Percentiles rank a stretch among this genome's conserved stretches.
Conservation (phyloP, 768 basidiomycete species). For the Hemileccinum rubropunctum region DNA sequence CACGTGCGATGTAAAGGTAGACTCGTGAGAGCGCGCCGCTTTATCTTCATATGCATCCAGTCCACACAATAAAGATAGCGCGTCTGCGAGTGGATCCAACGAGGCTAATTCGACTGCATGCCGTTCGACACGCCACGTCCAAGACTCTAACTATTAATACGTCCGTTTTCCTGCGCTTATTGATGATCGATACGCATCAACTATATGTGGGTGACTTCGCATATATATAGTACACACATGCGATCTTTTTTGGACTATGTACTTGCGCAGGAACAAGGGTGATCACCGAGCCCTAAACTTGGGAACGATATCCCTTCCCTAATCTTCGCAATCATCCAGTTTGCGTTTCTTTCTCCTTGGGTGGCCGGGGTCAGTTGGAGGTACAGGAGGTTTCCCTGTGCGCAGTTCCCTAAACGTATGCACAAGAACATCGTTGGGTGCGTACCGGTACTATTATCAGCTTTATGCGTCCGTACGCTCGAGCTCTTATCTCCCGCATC, state of each 20-base stretch:
- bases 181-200: no score
- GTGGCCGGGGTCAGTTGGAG: slow-evolving; percentile 1
- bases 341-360: slow-evolving; percentile 23
- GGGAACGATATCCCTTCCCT: background rate
- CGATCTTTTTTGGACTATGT: no score
- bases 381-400: no score
- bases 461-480: background rate
- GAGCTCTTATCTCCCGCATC: background rate
- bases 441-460: background rate
- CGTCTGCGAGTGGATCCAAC: background rate
- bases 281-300: background rate
- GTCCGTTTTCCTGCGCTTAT: no score
- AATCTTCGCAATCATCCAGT: slow-evolving; percentile 11
- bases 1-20: background rate
- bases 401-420: no score
- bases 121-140: background rate
- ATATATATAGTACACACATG: no score
- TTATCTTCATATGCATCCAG: background rate
- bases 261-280: background rate
- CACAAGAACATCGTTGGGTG: no score
- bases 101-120: slow-evolving; percentile 3
- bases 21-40: background rate
- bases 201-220: no score
- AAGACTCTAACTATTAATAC: no score
- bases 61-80: background rate